These are phyloP conservation scores for Puccinia triticina DNA, from an alignment of 1,284 basidiomycete species.

Conservation along the genomic window DNA sequence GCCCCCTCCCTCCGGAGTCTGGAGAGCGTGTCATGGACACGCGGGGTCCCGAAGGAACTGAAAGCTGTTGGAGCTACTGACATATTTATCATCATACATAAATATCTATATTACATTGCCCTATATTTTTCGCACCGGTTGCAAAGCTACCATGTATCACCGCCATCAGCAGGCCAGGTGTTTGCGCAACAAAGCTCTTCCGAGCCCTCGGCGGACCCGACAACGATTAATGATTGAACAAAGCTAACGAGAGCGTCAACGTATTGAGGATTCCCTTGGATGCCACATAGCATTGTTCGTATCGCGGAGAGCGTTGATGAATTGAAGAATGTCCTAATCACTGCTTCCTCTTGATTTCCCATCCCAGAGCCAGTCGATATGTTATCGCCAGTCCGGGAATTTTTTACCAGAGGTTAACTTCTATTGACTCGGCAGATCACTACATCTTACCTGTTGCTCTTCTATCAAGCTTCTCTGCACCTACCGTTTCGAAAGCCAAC, in stretches of 20 bases:
- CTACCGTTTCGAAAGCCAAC: neutral
- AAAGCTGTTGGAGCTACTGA: too few relatives aligned
- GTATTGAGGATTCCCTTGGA: neutral
- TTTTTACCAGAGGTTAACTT: neutral
- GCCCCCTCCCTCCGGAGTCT: too few relatives aligned
- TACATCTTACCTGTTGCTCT: neutral
- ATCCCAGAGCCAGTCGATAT: neutral
- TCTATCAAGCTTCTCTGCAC: neutral
- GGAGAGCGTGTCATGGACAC: too few relatives aligned
- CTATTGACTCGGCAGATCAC: neutral
- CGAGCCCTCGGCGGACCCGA: neutral
- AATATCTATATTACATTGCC: neutral
- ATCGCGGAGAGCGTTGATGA: neutral
- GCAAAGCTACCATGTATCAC: neutral
- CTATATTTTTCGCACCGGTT: neutral
- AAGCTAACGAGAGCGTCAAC: neutral
- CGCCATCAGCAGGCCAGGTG: neutral
- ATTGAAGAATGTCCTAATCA: neutral
- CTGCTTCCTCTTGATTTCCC: neutral
- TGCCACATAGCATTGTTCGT: neutral
- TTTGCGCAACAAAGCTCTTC: neutral
- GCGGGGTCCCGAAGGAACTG: too few relatives aligned
- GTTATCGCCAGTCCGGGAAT: neutral
- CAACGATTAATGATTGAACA: constrained; percentile 14
- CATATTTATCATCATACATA: neutral